Conservation (phyloP, 192 early-diverging fungal species). For the Paraglomus occultum region DNA sequence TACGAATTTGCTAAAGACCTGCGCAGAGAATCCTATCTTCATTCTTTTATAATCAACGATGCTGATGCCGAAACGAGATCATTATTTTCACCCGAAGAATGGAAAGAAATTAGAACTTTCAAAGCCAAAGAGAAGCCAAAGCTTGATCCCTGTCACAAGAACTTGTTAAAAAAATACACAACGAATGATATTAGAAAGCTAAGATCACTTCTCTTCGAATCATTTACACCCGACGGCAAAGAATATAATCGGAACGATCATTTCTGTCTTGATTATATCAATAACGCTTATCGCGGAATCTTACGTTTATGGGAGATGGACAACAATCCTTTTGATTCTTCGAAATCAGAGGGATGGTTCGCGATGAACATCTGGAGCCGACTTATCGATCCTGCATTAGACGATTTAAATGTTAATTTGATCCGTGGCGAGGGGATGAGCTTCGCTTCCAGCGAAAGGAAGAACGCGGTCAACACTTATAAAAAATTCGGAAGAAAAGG, state of each 20-base stretch:
- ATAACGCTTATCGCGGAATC: background rate
- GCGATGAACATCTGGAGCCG: constrained; percentile 3
- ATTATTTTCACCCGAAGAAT: constrained; percentile 24
- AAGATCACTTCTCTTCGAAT: constrained; percentile 8
- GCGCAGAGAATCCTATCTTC: background rate
- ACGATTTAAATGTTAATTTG: constrained; percentile 19
- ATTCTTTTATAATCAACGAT: constrained; percentile 19
- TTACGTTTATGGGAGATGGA: constrained; percentile 10
- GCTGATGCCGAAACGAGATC: background rate
- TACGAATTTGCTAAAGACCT: constrained; percentile 10
- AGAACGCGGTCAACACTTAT: background rate
- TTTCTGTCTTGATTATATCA: constrained; percentile 13
- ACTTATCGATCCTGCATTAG: constrained; percentile 1
- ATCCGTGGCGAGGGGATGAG: background rate
- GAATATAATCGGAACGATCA: constrained; percentile 16
- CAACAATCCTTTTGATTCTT: background rate
- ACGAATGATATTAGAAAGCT: background rate
- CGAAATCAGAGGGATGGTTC: constrained; percentile 16
- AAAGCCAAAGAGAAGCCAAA: background rate
- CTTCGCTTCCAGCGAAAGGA: constrained; percentile 3
- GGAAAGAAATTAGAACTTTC: constrained; percentile 9
- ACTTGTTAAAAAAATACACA: constrained; percentile 18
- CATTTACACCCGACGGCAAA: background rate
- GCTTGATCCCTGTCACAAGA: background rate
- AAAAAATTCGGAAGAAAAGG: constrained; percentile 9